Percentiles rank a stretch among this genome's conserved stretches.
Evolutionary conservation across 768 basidiomycete species (phyloP).

Genomic region (Favolaschia claudopus): DNA sequence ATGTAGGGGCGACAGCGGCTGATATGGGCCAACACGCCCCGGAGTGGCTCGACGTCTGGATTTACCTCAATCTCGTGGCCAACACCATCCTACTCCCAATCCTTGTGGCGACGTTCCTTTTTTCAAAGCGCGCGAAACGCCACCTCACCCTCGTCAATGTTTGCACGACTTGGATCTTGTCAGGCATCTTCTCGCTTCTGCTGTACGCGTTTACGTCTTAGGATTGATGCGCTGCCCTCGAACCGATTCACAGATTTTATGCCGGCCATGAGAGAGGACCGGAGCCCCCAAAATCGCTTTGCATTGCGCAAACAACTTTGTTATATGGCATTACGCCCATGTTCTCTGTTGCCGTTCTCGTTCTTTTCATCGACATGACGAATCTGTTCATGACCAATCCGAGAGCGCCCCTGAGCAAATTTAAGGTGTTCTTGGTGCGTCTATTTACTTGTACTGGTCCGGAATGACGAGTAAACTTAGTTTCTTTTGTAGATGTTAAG

Average conservation of each 20-base stretch:
- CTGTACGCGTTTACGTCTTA: constrained; percentile 41
- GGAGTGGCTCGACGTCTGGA: constrained; percentile 46
- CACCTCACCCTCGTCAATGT: constrained; percentile 55
- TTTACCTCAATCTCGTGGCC: constrained; percentile 53
- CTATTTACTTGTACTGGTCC: not conserved
- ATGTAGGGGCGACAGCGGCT: constrained; percentile 31
- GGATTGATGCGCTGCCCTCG: not conserved
- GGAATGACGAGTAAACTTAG: not conserved
- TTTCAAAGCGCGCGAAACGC: constrained; percentile 45
- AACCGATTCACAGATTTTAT: constrained; percentile 43
- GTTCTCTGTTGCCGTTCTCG: constrained; percentile 47
- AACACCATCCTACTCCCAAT: constrained; percentile 54
- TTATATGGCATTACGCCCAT: constrained; percentile 50
- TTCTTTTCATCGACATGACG: constrained; percentile 42
- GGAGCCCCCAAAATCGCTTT: constrained; percentile 46
- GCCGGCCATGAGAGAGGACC: constrained; percentile 42
- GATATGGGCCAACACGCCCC: constrained; percentile 33
- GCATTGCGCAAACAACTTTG: constrained; percentile 52
- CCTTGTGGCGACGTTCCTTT: constrained; percentile 52
- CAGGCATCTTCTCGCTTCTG: constrained; percentile 50
- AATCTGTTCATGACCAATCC: constrained; percentile 29
- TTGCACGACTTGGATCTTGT: constrained; percentile 56
- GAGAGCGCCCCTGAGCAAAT: constrained; percentile 16
- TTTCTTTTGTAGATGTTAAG: constrained; percentile 38
- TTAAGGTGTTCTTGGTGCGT: constrained; percentile 35